Base-by-base conservation (phyloP, 352 stramenopile species). In the Phytophthora quininea region DNA sequence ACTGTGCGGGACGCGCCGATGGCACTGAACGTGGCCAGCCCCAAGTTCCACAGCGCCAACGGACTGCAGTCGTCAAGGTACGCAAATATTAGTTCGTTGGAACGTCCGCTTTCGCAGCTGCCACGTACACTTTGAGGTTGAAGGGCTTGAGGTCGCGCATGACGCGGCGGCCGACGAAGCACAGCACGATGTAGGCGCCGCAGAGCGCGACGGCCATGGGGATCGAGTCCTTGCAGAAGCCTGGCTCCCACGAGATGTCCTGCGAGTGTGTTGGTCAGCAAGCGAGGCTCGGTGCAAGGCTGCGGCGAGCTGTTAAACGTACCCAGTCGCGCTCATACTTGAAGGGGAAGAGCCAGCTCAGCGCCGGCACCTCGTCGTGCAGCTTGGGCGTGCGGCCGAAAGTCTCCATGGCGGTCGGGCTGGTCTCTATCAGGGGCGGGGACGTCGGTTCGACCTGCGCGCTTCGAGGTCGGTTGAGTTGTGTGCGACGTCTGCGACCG, bases 61-160 rank as follows among this genome's bases (percentile, higher is more conserved):
- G 84, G 77, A 19, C 80, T 91, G 46, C 27, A 37, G 29, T 61
- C 29, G 43, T 47, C 8, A 48, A 37, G 4, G 38, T 46, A 46
- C 9, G 12, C 19, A 24, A 24, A 24, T 24, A 24, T 24, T 24
- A 24, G 19, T 24, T 24, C 19, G 19, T 24, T 24, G 19, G 19
- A 24, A 24, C 19, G 19, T 24, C 19, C 19, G 19, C 19, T 24
- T 24, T 24, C 10, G n/a, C 32, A 50, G 32, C 11, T 29, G 19
- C 12, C 4, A 76, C 70, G 52, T 68, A 93, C 85, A 88, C 77
- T 76, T 84, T 84, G 5, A 96, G 79, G 58, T 94, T 73, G 59
- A 96, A 95, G 19, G 88, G 79, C 59, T 89, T 85, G 65, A 90
- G 73, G 51, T 91, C 77, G 56, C 82, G 76, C 88, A 96, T 96